Conservation (phyloP, 1,139 yeast genomes). For the Yamadazyma buinensis region DNA sequence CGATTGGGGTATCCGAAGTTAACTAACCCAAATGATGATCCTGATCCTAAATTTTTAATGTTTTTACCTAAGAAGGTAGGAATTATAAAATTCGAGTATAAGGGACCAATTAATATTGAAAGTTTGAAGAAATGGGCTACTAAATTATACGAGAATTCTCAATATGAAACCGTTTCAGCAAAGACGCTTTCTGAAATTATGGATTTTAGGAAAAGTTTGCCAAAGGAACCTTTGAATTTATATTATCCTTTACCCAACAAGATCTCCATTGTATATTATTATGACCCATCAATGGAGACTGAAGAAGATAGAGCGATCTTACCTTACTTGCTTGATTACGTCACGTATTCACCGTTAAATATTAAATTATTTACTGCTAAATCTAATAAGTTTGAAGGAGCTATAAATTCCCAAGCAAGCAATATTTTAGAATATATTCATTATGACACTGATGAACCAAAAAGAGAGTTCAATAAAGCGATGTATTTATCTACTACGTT, state of each 20-base stretch:
- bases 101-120: constrained; percentile 22
- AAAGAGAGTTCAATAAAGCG: constrained; percentile 35
- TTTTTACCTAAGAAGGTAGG: constrained; percentile 41
- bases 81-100: constrained; percentile 31
- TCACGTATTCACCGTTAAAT: constrained; percentile 51
- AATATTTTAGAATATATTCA: constrained; percentile 39
- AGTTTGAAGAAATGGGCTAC: constrained; percentile 31
- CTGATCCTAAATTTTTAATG: constrained; percentile 30
- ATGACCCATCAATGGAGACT: constrained; percentile 47
- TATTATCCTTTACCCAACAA: constrained; percentile 41
- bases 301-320: constrained; percentile 60
- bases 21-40: constrained; percentile 11
- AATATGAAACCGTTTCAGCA: constrained; percentile 37
- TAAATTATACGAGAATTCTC: constrained; percentile 32
- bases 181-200: constrained; percentile 37
- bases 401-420: constrained; percentile 41
- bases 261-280: constrained; percentile 51
- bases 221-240: constrained; percentile 27
- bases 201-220: constrained; percentile 34
- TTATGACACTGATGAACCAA: constrained; percentile 27
- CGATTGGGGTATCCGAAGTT: constrained; percentile 42
- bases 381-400: constrained; percentile 38
- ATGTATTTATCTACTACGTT: constrained; percentile 49
- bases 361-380: constrained; percentile 50
- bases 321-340: constrained; percentile 55